Evolutionary conservation across 1,139 yeast species (phyloP), one percentile per base, ranked within the genome.

Genomic region (Scheffersomyces segobiensis): DNA sequence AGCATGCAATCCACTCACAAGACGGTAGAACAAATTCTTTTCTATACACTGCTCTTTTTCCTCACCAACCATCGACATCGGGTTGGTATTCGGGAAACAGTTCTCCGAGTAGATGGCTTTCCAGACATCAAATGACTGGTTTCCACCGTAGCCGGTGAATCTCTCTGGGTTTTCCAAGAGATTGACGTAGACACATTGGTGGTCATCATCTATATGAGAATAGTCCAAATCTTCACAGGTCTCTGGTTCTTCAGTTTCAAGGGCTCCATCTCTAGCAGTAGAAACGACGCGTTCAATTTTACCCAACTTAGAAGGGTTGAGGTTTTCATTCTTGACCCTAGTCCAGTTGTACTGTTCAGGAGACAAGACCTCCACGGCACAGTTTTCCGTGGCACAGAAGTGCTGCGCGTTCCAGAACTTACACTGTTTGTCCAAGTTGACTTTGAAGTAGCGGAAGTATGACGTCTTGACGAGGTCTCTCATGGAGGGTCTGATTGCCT

Each of bases 71-170:
- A 71, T 69, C 26, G 79, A 72, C 79, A 77, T 75, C 22, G 80
- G 80, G 61, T 71, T 76, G 17, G 81, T 77, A 58, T 87, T 83
- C 17, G 84, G 83, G 75, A 93, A 93, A 72, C 98, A 93, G 77
- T 93, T 93, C 68, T 95, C 98, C 55, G 87, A 86, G 73, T 96
- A 96, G 52, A 96, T 93, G 60, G 96, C 92, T 53, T 87, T 81
- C 99, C 99, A 96, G 55, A 96, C 91, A 70, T 89, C 93, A 65
- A 88, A 87, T 24, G 97, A 92, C 69, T 95, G 97, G 56, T 88
- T 85, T 46, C 99, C 99, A 52, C 93, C 90, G 71, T 96, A 96
- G 0, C 99, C 99, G 1, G 99, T 96, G 75, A 91, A 96, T 68
- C 99, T 82, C 74, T 96, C 99, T 0, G 97, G 98, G 68, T 96